A percentile compares a stretch with the other conserved stretches of the same genome.
Conservation (phyloP, 2,329 filamentous ascomycete genomes). For the Dryadomyces quercivorus region DNA sequence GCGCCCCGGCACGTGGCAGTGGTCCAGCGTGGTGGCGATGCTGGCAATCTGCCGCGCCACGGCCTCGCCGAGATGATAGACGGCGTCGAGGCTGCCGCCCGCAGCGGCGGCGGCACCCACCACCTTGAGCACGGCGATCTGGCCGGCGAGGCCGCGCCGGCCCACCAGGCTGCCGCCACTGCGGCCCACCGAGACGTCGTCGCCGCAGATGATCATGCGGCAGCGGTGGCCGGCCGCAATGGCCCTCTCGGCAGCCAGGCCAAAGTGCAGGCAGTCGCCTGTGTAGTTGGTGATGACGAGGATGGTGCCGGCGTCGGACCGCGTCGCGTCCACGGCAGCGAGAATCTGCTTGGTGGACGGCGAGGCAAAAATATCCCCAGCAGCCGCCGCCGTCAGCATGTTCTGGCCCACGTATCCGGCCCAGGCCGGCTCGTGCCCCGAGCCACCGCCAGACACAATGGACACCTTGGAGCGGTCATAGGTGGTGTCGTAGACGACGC, state of each 20-base stretch:
- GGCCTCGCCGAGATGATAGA: slow-evolving; percentile 36
- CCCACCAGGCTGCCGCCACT: slow-evolving; percentile 46
- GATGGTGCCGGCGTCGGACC: slow-evolving; percentile 42
- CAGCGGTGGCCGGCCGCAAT: slow-evolving; percentile 40
- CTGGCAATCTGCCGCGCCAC: slow-evolving; percentile 41
- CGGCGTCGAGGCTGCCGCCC: slow-evolving; percentile 34
- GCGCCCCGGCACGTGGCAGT: slow-evolving; percentile 46
- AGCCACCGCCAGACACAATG: slow-evolving; percentile 42
- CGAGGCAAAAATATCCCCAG: slow-evolving; percentile 51
- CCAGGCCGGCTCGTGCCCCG: slow-evolving; percentile 51
- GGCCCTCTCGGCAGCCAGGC: slow-evolving; percentile 45
- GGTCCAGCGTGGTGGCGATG: slow-evolving; percentile 45
- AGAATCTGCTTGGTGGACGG: slow-evolving; percentile 52
- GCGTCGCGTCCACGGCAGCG: slow-evolving; percentile 41
- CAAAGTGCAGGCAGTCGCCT: slow-evolving; percentile 51
- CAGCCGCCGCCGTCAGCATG: slow-evolving; percentile 48
- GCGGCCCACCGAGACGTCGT: slow-evolving; percentile 52
- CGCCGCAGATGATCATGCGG: slow-evolving; percentile 48
- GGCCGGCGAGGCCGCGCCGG: slow-evolving; percentile 47
- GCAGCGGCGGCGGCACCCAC: slow-evolving; percentile 37
- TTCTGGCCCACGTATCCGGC: slow-evolving; percentile 50
- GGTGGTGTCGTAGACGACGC: slow-evolving; percentile 36
- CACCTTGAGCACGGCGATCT: slow-evolving; percentile 47
- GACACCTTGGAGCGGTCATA: slow-evolving; percentile 32
- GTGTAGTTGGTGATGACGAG: slow-evolving; percentile 55